Percentiles rank a stretch among this genome's conserved stretches.
Conservation (phyloP, 768 basidiomycete genomes). For the Tricholomella constricta region DNA sequence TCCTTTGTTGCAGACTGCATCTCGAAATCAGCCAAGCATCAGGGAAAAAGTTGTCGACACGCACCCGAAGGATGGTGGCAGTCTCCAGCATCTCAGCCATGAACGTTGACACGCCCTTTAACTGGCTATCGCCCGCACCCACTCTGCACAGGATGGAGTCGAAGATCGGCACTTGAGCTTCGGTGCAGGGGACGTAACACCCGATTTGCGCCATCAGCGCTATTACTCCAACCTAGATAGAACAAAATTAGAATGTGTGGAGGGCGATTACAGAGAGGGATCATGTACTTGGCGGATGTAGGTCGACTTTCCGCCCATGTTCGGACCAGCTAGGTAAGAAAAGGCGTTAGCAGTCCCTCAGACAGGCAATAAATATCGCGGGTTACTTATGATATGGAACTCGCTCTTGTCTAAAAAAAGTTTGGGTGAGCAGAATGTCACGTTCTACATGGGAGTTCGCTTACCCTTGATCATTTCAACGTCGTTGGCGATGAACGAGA, state of each 20-base stretch:
- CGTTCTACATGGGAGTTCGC: too few species aligned
- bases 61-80: conserved; percentile 86
- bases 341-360: background rate
- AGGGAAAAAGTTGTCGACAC: conserved; percentile 18
- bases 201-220: conserved; percentile 95
- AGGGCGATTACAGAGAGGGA: background rate
- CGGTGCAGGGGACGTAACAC: conserved; percentile 90
- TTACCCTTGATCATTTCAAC: conserved; percentile 89
- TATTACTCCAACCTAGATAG: conserved; percentile 78
- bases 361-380: background rate
- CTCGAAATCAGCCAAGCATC: background rate
- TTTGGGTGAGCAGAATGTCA: background rate
- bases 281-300: conserved; percentile 89
- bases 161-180: conserved; percentile 87
- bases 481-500: conserved; percentile 95
- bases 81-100: conserved; percentile 99
- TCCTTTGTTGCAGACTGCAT: conserved; percentile 84
- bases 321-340: conserved; percentile 75
- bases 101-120: conserved; percentile 98
- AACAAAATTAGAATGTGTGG: background rate
- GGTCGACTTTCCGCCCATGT: conserved; percentile 99
- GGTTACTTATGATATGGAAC: conserved; percentile 91
- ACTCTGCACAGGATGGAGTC: conserved; percentile 96
- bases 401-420: conserved; percentile 68
- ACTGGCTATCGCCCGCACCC: conserved; percentile 95